Base-by-base conservation (phyloP, 495 filamentous ascomycete genomes). In the Penicillium longicatenatum region DNA sequence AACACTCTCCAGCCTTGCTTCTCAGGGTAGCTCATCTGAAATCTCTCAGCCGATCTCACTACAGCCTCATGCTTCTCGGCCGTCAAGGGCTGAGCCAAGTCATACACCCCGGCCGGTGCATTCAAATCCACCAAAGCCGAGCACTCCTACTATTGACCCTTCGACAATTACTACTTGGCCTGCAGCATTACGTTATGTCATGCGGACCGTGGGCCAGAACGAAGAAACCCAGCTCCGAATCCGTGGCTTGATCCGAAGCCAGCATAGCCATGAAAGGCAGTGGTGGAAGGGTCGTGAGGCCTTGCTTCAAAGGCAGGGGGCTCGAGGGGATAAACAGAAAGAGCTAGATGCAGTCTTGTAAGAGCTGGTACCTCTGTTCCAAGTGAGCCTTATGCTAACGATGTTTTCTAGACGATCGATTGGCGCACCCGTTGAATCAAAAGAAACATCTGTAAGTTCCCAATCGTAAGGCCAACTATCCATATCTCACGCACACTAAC, bases 131-230 rank as follows among this genome's bases (percentile, higher is more conserved):
- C 31, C 55, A 19, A 39, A 39, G 37, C 37, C 37, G 16, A 51
- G 39, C 46, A 53, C 65, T 12, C 22, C 54, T 17, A 52, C 59
- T 20, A 16, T 45, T 19, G 80, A 85, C 62, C 75, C 85, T n/a
- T 70, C 82, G 20, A 80, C 73, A 14, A 88, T 91, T 55, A 86
- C 79, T 1, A 82, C 87, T 46, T 91, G 86, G 85, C 79, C 80
- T 17, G 63, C 79, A 14, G 88, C 84, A 10, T 70, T 89, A 14
- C 78, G 78, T 56, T 82, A 84, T 74, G 77, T 90, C 7, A 88
- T 81, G 72, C 80, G 79, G 56, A 81, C 80, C 9, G 74, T 86
- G 3, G 70, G 73, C 24, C 75, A 79, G 48, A 82, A 82, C 63
- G 79, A 83, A 57, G 63, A 64, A 39, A 70, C 72, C 35, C 67